Evolutionary conservation across 306 rosid species (phyloP), one percentile per base, ranked within the genome.

Genomic region (Quercus ilex): DNA sequence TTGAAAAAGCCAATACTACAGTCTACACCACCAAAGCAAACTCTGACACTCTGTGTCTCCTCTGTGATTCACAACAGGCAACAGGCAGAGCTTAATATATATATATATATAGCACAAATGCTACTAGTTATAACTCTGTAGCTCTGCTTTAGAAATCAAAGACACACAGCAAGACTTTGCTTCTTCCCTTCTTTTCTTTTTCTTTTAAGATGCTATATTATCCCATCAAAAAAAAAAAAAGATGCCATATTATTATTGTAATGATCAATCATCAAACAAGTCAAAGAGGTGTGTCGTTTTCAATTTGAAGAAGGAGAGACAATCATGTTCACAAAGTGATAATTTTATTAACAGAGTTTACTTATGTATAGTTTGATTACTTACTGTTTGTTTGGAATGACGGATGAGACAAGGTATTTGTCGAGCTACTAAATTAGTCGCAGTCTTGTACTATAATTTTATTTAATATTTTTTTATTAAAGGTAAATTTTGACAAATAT

Each of bases 201-300:
- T 63, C 8, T 20, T 63, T 63, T 20, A 18, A 63, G 23, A 63
- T 8, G 26, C 3, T 18, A 21, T 4, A 78, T 33, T 10, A 41
- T 35, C 41, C 41, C 1, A 5, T 35, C 38, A 6, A 35, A 35
- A 35, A 4, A 33, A 31, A 33, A 35, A 31, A 35, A 18, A 62
- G 2, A 62, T 6, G 26, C 1, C 17, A 9, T 4, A 78, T 33
- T 11, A 26, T 41, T 41, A 41, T 41, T 41, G 46, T 41, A 2
- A 25, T 64, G 15, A 55, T 2, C 64, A 23, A 38, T 21, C 28
- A 53, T 17, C 8, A 41, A 46, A 30, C 10, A 55, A 83, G 82
- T 81, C 84, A 84, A 81, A 55, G 65, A 72, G 73, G 75, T n/a
- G 77, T 38, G 78, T 71, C 81, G 11, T 51, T 60, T 46, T 77